phyloP scores from a whole-genome alignment of 1,284 basidiomycete genomes.

The Sporisorium exsertum region DNA sequence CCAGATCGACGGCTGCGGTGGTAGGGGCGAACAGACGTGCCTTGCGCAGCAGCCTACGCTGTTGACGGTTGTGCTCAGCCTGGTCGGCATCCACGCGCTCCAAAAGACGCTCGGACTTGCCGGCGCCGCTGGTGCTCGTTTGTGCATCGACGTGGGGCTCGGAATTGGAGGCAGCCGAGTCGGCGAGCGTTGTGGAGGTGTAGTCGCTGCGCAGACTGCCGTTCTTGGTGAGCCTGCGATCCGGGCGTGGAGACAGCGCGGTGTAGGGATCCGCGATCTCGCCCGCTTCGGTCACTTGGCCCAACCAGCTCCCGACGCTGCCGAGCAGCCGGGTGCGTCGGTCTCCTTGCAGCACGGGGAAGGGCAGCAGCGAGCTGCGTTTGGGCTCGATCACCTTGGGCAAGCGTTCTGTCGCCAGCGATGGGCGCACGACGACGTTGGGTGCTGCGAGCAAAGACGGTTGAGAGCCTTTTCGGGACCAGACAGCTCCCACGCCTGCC shows the following conservation, averaged over 20 bases:
- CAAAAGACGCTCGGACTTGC: constrained; percentile 24
- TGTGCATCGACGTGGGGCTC: constrained; percentile 19
- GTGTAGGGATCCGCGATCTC: constrained; percentile 38
- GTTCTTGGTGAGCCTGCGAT: constrained; percentile 37
- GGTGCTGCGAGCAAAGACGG: constrained; percentile 8
- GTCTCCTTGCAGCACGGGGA: constrained; percentile 30
- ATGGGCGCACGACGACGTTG: background rate
- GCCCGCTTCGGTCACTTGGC: constrained; percentile 32
- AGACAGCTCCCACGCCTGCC: constrained; percentile 42
- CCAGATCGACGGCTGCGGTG: background rate
- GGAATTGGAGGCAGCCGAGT: constrained; percentile 20
- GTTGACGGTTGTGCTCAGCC: constrained; percentile 34
- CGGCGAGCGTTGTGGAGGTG: constrained; percentile 33
- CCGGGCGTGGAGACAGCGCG: constrained; percentile 31
- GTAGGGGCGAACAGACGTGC: constrained; percentile 20
- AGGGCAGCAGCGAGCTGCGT: constrained; percentile 24
- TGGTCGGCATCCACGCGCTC: constrained; percentile 30
- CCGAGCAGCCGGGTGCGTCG: constrained; percentile 26
- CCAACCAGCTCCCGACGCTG: constrained; percentile 39
- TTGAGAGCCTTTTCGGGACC: constrained; percentile 24
- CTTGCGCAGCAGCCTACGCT: constrained; percentile 31
- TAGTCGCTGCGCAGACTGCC: constrained; percentile 43
- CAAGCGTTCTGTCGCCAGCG: constrained; percentile 8
- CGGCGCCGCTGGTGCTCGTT: constrained; percentile 5
- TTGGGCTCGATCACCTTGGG: constrained; percentile 34